Evolutionary conservation across 495 filamentous ascomycete species (phyloP), one percentile per base, ranked within the genome.

Genomic region (Talaromyces nanjingensis): DNA sequence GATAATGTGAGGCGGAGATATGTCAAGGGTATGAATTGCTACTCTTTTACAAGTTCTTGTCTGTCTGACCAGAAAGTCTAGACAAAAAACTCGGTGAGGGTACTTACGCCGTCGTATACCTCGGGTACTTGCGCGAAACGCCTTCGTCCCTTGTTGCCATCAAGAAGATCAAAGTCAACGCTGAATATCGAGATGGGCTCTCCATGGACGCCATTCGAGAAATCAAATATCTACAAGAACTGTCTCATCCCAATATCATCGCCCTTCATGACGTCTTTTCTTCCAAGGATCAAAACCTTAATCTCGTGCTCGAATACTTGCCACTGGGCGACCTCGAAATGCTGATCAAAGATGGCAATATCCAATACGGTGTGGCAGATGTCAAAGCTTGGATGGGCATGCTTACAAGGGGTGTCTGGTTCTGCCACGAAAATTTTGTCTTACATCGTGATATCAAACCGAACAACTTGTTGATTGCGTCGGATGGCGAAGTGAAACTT

Each of bases 361-460:
- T 97, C 49, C 81, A 85, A 42, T 92, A 91, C 67, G 84, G 86
- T 34, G 77, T 84, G 24, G 90, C 90, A 11, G 93, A 99, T 73
- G 89, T 99, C 70, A 99, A 99, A 71, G 89, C 93, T 25, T 99
- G 96, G 96, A 96, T 97, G 88, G 91, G 89, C 37, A 97, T 97
- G 96, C 85, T 97, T 12, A 80, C 82, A n/a, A 84, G 93, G 59
- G 96, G 91, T 11, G 87, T 97, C 20, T 96, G 90, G 89, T 98
- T 93, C 79, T 98, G 96, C 77, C 96, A 99, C 75, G 90, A 91
- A 72, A 96, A 94, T 73, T 92, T 87, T 66, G 85, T 99, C 3
- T 79, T 99, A 52, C 96, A 99, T 77, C 90, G 94, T 66, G 96
- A 99, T 79, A 98, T 99, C 80, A 99, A 99, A 73, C 93, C 94